Conservation (phyloP, 352 stramenopile genomes). For the Phytopythium chamaehyphon region DNA sequence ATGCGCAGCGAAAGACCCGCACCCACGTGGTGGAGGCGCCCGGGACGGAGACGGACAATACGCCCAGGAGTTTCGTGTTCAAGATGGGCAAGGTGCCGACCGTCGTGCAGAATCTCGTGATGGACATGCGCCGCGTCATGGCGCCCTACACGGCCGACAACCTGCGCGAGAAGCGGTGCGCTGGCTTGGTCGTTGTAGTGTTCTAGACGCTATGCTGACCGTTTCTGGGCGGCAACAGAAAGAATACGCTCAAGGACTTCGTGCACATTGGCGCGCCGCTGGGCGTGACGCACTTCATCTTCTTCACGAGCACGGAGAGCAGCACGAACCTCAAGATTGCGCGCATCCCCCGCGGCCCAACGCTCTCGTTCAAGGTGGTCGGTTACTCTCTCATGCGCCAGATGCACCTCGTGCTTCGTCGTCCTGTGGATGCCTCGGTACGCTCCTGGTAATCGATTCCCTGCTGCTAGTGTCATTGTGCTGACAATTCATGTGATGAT, state of each 20-base stretch:
- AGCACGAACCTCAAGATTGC: conserved; percentile 94
- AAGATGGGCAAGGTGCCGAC: conserved; percentile 84
- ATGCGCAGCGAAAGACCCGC: conserved; percentile 67
- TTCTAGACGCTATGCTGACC: not conserved
- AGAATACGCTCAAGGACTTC: conserved; percentile 93
- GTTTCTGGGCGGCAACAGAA: conserved; percentile 13
- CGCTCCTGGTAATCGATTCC: not conserved
- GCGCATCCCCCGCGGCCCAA: conserved; percentile 92
- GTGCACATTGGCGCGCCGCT: conserved; percentile 87
- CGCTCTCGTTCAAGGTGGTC: conserved; percentile 91
- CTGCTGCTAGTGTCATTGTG: not conserved
- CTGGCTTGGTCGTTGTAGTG: not conserved
- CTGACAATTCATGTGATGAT: not conserved
- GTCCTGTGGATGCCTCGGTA: conserved; percentile 86
- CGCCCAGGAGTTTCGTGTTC: conserved; percentile 90
- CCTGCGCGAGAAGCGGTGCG: conserved; percentile 84
- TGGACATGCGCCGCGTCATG: conserved; percentile 94
- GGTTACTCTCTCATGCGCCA: conserved; percentile 92
- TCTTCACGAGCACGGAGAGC: conserved; percentile 94
- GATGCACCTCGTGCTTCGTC: conserved; percentile 89
- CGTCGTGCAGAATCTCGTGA: conserved; percentile 84
- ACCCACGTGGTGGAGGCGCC: conserved; percentile 70
- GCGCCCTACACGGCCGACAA: conserved; percentile 93
- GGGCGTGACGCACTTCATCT: conserved; percentile 96
- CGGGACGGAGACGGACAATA: conserved; percentile 78